These are phyloP conservation scores for Trichoderma lentiforme DNA, from an alignment of 2,329 filamentous ascomycete genomes.

Conservation along the genomic window DNA sequence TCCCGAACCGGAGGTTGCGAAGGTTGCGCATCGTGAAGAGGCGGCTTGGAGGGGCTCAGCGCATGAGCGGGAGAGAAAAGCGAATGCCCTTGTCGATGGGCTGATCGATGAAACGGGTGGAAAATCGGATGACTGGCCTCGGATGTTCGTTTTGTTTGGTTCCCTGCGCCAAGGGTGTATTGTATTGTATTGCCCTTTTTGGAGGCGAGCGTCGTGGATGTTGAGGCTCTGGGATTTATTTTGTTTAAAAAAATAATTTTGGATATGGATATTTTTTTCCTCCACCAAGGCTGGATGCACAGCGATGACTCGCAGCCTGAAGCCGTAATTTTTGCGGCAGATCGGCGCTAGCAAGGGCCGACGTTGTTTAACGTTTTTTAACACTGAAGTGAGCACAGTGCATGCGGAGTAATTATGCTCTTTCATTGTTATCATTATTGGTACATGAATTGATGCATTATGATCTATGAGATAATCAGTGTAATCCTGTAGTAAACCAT, in stretches of 20 bases:
- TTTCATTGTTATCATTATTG: background rate
- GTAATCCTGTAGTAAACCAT: background rate
- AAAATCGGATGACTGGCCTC: background rate
- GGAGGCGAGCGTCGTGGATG: background rate
- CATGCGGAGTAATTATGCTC: background rate
- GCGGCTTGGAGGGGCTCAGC: conserved; percentile 13
- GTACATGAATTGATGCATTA: background rate
- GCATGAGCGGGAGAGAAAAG: background rate
- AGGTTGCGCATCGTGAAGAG: conserved; percentile 74
- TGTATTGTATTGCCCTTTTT: background rate
- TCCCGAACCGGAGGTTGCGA: conserved; percentile 68
- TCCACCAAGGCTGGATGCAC: background rate
- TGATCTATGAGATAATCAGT: background rate
- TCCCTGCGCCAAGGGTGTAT: background rate
- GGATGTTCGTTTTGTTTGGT: background rate
- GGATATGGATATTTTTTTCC: background rate
- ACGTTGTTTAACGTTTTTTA: background rate
- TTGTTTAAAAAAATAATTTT: background rate
- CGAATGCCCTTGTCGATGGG: background rate
- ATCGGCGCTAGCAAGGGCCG: conserved; percentile 22
- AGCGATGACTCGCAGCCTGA: conserved; percentile 2
- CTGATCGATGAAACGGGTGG: background rate
- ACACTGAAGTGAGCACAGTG: background rate
- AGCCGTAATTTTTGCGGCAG: conserved; percentile 13
- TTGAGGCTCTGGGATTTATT: background rate